Base-by-base conservation (phyloP, 345 rosid genomes). In the Aquilaria sinensis region DNA sequence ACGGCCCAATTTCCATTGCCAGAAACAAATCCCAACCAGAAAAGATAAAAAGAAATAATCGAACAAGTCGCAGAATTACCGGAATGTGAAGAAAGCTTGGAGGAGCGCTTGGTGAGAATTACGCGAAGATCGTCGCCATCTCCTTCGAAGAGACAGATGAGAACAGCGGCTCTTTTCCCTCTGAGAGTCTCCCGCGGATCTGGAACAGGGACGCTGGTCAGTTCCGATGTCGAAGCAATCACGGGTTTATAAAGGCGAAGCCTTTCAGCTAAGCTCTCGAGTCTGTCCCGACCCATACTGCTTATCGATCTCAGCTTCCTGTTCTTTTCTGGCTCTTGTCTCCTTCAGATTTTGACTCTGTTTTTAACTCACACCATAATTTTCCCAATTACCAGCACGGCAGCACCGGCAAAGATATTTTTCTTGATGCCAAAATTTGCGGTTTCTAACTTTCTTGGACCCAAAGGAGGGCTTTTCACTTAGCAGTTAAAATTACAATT, bases 111-210 rank as follows among this genome's bases (percentile, higher is more conserved):
- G 68, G 87, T 78, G 71, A 82, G 79, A 57, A 82, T 62, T 41
- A 85, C 81, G 12, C 81, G 85, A 37, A 80, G 60, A n/a, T 75
- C 79, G 41, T 54, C 65, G 46, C 41, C 61, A 57, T 69, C 70
- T 43, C 85, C 90, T 78, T 74, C 69, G 59, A 80, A 82, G n/a
- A 85, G 65, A 68, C 87, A 82, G 52, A 82, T 67, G 47, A 85
- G 75, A 49, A 82, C 85, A 16, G 85, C 82, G 10, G 90, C 80
- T 67, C 72, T 70, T 33, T 8, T 64, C 68, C 58, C 58, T 6
- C 31, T 50, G 30, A 51, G 46, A 34, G 61, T 47, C 7, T 51
- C 14, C 15, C 41, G 43, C 50, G 51, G 15, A 41, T 53, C 30
- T 53, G 60, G 52, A 31, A 12, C 52, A 37, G 43, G 5, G 48